These are phyloP conservation scores for Penicillium sp. DNA, from an alignment of 2,329 filamentous ascomycete species.

Conservation along the genomic window DNA sequence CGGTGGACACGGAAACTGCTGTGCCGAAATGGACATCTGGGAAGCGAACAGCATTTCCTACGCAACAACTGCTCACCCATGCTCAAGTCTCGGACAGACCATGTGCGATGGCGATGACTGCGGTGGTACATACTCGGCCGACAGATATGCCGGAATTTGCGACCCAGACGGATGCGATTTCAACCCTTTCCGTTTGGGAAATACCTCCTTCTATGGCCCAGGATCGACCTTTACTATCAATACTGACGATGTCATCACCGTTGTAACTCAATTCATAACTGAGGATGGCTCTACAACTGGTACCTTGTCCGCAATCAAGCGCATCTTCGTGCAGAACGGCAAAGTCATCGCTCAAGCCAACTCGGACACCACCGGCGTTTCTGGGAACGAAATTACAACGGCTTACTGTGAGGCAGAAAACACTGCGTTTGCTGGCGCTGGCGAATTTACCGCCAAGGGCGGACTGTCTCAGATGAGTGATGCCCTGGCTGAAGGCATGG, in stretches of 20 bases:
- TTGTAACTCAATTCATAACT: conserved; percentile 65
- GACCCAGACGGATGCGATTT: conserved; percentile 69
- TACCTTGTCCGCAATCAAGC: conserved; percentile 57
- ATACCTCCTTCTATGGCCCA: conserved; percentile 60
- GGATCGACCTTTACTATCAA: conserved; percentile 51
- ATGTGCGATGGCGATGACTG: conserved; percentile 51
- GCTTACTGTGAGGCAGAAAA: conserved; percentile 57
- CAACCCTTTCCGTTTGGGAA: conserved; percentile 64
- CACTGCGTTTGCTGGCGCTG: conserved; percentile 52
- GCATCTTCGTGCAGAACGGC: conserved; percentile 63
- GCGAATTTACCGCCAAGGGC: conserved; percentile 52
- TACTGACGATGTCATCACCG: conserved; percentile 58
- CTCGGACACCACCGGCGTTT: conserved; percentile 44
- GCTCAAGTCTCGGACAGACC: conserved; percentile 48
- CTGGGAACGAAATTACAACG: conserved; percentile 54
- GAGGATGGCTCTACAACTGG: conserved; percentile 48
- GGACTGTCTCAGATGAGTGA: conserved; percentile 54
- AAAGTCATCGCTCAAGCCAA: conserved; percentile 55
- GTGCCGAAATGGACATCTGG: conserved; percentile 67
- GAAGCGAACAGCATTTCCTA: conserved; percentile 64
- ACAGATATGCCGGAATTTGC: conserved; percentile 60
- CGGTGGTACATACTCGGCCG: conserved; percentile 49
- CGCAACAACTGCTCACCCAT: conserved; percentile 64
- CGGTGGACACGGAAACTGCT: conserved; percentile 58
- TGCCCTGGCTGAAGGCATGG: conserved; percentile 57